These are phyloP conservation scores for Colletotrichum theobromicola DNA, from an alignment of 2,329 filamentous ascomycete genomes.

Conservation along the genomic window DNA sequence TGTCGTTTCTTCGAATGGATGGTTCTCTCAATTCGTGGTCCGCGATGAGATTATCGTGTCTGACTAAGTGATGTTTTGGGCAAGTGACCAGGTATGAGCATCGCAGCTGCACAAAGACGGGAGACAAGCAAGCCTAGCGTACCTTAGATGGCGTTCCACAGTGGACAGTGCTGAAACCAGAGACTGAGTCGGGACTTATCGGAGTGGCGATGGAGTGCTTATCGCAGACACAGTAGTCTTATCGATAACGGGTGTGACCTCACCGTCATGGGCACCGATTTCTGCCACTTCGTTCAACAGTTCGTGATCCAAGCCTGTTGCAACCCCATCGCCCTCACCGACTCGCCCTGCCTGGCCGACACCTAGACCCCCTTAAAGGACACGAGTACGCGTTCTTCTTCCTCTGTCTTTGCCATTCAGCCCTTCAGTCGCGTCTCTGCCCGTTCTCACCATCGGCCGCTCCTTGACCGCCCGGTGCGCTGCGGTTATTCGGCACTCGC, in stretches of 20 bases:
- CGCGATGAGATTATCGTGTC: not conserved
- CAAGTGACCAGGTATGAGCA: accelerated
- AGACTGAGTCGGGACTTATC: slow-evolving; percentile 14
- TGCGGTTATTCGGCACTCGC: slow-evolving; percentile 16
- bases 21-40: not conserved
- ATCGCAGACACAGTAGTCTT: not conserved
- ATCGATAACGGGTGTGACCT: slow-evolving; percentile 19
- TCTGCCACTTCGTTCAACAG: slow-evolving; percentile 15
- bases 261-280: not conserved
- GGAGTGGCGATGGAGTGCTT: slow-evolving; percentile 8
- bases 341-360: not conserved
- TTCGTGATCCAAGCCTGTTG: slow-evolving; percentile 5
- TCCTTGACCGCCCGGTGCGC: not conserved
- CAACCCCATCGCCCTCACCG: not conserved
- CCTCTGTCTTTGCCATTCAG: not conserved
- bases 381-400: not conserved
- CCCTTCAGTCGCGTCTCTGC: not conserved
- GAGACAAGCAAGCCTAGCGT: not conserved
- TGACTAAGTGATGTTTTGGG: not conserved
- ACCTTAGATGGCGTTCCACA: not conserved
- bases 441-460: not conserved
- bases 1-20: not conserved
- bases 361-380: not conserved
- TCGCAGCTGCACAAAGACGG: not conserved
- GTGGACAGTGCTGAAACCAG: not conserved